Base-by-base conservation (phyloP, 257 asterid species). In the Parsonsia alboflavescens region DNA sequence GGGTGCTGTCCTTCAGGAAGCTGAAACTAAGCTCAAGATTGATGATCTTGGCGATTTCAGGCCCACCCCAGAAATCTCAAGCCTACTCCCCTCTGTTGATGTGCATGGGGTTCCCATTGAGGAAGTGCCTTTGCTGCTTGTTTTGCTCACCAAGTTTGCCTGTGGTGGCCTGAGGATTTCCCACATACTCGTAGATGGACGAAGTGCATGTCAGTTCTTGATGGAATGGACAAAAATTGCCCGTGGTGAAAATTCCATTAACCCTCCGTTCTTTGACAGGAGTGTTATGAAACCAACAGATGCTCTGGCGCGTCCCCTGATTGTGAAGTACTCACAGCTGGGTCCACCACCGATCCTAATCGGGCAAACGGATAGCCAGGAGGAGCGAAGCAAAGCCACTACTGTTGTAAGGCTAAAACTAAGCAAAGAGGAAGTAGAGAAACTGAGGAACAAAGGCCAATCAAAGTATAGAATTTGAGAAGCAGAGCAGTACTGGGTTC, bases 31-130 rank as follows among this genome's bases (percentile, higher is more conserved):
- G 2, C 73, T 84, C 3, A 71, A 57, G 36, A 65, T 89, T 2
- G 88, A 84, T 42, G 96, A 89, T 72, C 79, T 81, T 68, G 91
- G 87, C 0, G 86, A 87, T 41, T 89, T 88, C 77, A 75, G 82
- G 0, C 93, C 96, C 0, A 77, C 86, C 0, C 70, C 78, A 10
- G 81, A 85, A 1, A 74, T 88, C 77, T 75, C 81, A 16, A 75
- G 72, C 2, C 78, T 90, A 1, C 81, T 90, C 19, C 81, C 81
- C 2, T 36, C 68, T 1, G 58, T 53, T 0, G 81, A 77, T 77
- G 21, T 21, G 4, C 22, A 24, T 19, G 21, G 46, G 0, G 69
- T 73, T 36, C 77, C 85, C 3, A 19, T 81, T 10, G 19, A 66
- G 0, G 80, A 77, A 10, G 65, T 56, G 1, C 82, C 82, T 1